These are phyloP conservation scores for Podila epigama DNA, from an alignment of 192 early-diverging fungal species.

Conservation along the genomic window DNA sequence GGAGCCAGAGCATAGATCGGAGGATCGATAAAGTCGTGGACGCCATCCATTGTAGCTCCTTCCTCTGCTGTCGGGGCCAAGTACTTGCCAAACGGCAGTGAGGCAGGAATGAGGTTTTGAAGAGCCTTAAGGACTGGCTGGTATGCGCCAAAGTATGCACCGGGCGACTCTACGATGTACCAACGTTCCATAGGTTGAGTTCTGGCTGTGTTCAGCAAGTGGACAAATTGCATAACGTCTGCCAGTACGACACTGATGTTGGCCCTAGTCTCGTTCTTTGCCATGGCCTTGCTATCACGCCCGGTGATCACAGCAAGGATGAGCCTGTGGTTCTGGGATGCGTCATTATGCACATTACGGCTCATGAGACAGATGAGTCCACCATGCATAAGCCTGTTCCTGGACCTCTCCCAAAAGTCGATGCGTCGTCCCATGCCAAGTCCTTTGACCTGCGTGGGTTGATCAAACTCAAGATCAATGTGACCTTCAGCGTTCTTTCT, in stretches of 20 bases:
- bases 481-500: conserved; percentile 22
- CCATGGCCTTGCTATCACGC: conserved; percentile 33
- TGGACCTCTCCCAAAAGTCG: conserved; percentile 56
- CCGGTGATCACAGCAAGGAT: conserved; percentile 52
- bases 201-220: conserved; percentile 5
- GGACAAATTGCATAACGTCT: conserved; percentile 25
- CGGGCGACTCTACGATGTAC: conserved; percentile 50
- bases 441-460: conserved; percentile 12
- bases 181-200: not conserved
- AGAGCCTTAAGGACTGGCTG: conserved; percentile 46
- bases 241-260: conserved; percentile 39
- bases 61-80: conserved; percentile 28
- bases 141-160: conserved; percentile 47
- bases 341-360: not conserved
- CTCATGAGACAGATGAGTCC: conserved; percentile 53
- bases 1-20: conserved; percentile 52
- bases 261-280: conserved; percentile 4
- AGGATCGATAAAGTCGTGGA: conserved; percentile 17
- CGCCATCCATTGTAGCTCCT: not conserved
- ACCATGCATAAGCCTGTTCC: conserved; percentile 51
- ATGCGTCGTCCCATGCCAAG: conserved; percentile 11
- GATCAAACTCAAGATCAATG: conserved; percentile 31
- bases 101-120: conserved; percentile 27
- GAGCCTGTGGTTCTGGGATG: conserved; percentile 12
- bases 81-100: conserved; percentile 51